Evolutionary conservation across 1,284 basidiomycete genomes (phyloP), one percentile per base, ranked within the genome.

Genomic region (Fomes fomentarius): DNA sequence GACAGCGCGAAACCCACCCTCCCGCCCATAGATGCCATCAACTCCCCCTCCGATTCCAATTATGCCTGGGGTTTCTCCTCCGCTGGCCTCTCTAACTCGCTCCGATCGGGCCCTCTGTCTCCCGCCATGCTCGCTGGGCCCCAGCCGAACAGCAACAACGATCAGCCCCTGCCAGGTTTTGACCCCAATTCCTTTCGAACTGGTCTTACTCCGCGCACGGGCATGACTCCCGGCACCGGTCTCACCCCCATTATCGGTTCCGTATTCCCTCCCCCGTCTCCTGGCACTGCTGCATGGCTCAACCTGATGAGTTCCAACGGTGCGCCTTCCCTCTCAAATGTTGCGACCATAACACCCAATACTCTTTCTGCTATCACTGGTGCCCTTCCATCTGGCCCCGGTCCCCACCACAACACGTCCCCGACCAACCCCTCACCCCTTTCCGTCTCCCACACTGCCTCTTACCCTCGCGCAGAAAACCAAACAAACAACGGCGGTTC

Each of bases 41-140:
- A 88, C 1, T 94, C 91, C 12, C 94, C 95, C 1, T 87, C 91
- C 14, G 90, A 91, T 64, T 80, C 80, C 19, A 74, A 80, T 54
- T 94, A 92, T 69, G 77, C 81, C 38, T 96, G 94, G 92, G 80
- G 76, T 21, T 87, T 88, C 57, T 70, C 72, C 14, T 76, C 80
- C 30, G 71, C 78, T 8, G 81, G 82, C 52, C 74, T 88, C 54
- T 73, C 79, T 38, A 89, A 87, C 70, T 95, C 93, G 1, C 83
- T 98, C 26, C 84, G 96, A 42, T 82, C 93, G 0, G 96, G 96
- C 5, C 96, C 95, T 1, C 84, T 98, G 35, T 94, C 91, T 7
- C 95, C 96, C 34, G 95, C 96, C 55, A 96, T 98, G 92, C 87
- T 98, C 54, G 87, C 92, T 30, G 95, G 92, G 14, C 95, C 95